These are phyloP conservation scores for Cubamyces sp. DNA, from an alignment of 768 basidiomycete genomes.

Conservation along the genomic window DNA sequence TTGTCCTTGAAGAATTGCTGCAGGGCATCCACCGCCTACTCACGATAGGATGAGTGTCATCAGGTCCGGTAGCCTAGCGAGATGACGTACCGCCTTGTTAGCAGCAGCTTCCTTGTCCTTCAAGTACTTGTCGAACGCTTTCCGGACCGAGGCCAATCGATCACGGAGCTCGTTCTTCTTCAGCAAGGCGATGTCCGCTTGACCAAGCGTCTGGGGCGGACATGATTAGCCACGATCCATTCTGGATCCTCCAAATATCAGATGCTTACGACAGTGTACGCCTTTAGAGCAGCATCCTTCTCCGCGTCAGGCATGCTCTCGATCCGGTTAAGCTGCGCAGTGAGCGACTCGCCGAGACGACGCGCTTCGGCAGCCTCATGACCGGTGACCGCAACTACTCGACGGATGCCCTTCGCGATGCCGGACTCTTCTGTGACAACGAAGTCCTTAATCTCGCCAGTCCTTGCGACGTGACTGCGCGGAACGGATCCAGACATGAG, in stretches of 20 bases:
- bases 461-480: constrained; percentile 87
- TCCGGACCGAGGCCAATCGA: constrained; percentile 68
- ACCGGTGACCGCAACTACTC: constrained; percentile 93
- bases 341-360: constrained; percentile 65
- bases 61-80: constrained; percentile 1
- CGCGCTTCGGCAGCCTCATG: constrained; percentile 87
- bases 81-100: constrained; percentile 68
- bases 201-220: constrained; percentile 76
- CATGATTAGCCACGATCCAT: constrained; percentile 6
- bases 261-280: constrained; percentile 67
- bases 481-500: not conserved
- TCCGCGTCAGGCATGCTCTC: constrained; percentile 68
- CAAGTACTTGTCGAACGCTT: constrained; percentile 80
- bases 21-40: constrained; percentile 71
- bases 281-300: constrained; percentile 88
- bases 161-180: constrained; percentile 82
- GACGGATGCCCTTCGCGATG: constrained; percentile 96
- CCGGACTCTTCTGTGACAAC: constrained; percentile 95
- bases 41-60: constrained; percentile 6
- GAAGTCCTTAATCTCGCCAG: constrained; percentile 96
- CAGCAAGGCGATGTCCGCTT: constrained; percentile 87
- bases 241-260: not conserved
- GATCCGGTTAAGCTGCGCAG: constrained; percentile 62
- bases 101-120: constrained; percentile 81
- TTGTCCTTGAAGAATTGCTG: constrained; percentile 78